Evolutionary conservation across 805 yeast genomes (phyloP).

Genomic region (Metschnikowia rubicola): DNA sequence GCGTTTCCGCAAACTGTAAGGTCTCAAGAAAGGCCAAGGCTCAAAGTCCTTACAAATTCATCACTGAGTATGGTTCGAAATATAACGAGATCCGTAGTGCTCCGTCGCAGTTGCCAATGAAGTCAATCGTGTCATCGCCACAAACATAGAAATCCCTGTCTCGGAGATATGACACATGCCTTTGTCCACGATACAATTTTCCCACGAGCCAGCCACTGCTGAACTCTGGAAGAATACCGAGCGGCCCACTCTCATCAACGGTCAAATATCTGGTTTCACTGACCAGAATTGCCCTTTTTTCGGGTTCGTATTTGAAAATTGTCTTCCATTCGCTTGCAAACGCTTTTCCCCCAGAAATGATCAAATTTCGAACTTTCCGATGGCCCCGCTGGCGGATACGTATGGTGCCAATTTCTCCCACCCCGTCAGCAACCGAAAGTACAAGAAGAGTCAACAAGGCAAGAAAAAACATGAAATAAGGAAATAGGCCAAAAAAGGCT

Average conservation of each 20-base stretch:
- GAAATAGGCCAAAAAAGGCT: not conserved
- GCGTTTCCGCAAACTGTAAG: no score
- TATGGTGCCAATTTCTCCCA: not conserved
- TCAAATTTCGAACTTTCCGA: not conserved
- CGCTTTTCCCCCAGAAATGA: not conserved
- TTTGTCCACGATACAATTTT: not conserved
- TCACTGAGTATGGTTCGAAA: not conserved
- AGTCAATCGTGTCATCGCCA: not conserved
- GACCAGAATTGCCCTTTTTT: not conserved
- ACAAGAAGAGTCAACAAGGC: not conserved
- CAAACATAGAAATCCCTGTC: not conserved
- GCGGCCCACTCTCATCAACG: not conserved
- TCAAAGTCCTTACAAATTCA: no score
- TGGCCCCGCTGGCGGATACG: not conserved
- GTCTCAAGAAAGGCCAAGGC: no score
- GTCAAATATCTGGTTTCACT: not conserved
- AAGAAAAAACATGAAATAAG: not conserved
- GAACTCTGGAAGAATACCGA: not conserved
- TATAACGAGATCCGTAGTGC: not conserved
- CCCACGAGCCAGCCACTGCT: no score
- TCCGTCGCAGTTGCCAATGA: not conserved
- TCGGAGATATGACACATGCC: not conserved
- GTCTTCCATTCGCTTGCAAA: constrained; percentile 1
- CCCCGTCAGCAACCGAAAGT: not conserved
- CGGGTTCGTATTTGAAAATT: not conserved